Evolutionary conservation across 179 eudicot genomes (phyloP), one percentile per base, ranked within the genome.

Genomic region (Dionaea muscipula): DNA sequence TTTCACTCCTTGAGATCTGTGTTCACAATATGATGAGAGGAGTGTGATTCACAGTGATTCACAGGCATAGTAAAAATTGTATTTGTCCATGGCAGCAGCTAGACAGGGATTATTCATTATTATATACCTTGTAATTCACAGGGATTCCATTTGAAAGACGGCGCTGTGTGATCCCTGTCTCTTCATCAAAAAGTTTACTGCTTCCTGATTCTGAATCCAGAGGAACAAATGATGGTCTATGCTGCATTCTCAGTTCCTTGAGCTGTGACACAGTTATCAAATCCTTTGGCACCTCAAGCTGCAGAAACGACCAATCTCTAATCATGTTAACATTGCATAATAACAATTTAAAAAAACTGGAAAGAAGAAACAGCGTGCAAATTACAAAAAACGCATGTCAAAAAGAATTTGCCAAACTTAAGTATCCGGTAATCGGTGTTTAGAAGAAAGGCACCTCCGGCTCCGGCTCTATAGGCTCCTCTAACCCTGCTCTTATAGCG

Each of bases 261-360:
- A 93, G 80, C 44, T 82, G 81, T 52, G 69, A 59, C 37, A 71
- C 52, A 51, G 83, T 71, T 64, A 93, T 72, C 57, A 93, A 81
- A 64, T 88, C 86, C 67, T 81, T 93, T 40, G 99, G 99, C 75
- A 93, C 91, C 75, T 93, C 96, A 61, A 93, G 89, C 99, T 91
- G 83, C 78, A 75, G 24, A 51, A 4, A 25, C 1, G 19, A 68
- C 49, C 53, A 48, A 57, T 17, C 59, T 38, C 14, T 21, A 46
- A 35, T 41, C 2, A 49, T 26, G 46, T 48, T 55, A 31, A 28
- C 45, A 43, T 17, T 8, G 4, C 5, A 11, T 31, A 31, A 31
- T 4, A 31, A 31, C 35, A 40, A 41, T 38, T 56, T 40, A 18
- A 53, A 20, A 5, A 46, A 18, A 18, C 22, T 41, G 23, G n/a